Percentiles rank a stretch among this genome's conserved stretches.
Conservation (phyloP, 2,329 filamentous ascomycete species). For the Penicillium freii region DNA sequence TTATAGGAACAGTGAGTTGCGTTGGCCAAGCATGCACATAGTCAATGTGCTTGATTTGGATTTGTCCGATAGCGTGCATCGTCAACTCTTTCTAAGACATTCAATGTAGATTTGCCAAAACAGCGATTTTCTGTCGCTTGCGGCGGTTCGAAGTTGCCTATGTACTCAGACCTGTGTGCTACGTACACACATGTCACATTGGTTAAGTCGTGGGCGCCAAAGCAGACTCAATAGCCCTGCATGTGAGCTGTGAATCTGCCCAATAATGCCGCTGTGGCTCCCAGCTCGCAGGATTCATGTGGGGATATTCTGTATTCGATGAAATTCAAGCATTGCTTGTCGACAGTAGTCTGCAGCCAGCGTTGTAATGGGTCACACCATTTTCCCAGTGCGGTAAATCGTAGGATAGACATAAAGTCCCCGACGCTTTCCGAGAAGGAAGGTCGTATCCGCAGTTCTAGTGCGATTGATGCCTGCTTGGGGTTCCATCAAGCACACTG, state of each 20-base stretch:
- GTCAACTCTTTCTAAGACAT: not conserved
- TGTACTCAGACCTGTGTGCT: not conserved
- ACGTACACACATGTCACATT: not conserved
- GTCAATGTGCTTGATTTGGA: not conserved
- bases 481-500: constrained; percentile 9
- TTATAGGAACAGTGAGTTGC: not conserved
- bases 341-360: not conserved
- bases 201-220: not conserved
- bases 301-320: not conserved
- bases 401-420: not conserved
- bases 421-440: not conserved
- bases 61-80: not conserved
- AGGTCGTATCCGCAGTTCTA: not conserved
- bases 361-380: not conserved
- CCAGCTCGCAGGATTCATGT: not conserved
- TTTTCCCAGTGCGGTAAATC: not conserved
- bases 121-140: not conserved
- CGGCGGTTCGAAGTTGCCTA: not conserved
- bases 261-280: not conserved
- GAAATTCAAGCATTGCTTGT: not conserved
- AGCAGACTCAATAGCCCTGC: not conserved
- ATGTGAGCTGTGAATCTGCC: not conserved
- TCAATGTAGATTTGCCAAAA: not conserved
- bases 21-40: not conserved
- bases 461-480: constrained; percentile 1